These are phyloP conservation scores for Cinnamomum chago DNA, from an alignment of 164 flowering plant species.

Conservation along the genomic window DNA sequence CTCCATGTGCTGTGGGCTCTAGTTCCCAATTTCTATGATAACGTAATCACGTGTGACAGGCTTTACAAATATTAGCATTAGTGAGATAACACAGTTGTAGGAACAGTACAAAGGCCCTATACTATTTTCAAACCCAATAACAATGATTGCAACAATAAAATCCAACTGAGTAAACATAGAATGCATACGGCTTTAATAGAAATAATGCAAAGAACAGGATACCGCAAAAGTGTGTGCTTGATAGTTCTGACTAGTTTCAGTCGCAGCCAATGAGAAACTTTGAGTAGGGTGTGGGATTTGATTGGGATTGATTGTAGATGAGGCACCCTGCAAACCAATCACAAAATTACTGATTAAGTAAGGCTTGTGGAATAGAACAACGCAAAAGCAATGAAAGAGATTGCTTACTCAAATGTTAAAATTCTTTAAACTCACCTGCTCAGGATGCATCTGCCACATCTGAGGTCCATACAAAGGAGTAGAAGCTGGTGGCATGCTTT, in stretches of 20 bases:
- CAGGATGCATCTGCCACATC: conserved; percentile 38
- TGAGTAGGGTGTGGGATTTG: conserved; percentile 89
- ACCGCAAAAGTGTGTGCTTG: conserved; percentile 94
- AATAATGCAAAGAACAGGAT: conserved; percentile 8
- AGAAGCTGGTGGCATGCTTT: conserved; percentile 5
- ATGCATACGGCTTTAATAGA: background rate
- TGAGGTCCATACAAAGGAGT: conserved; percentile 23
- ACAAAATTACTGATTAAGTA: no score
- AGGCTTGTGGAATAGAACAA: no score
- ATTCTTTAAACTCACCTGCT: conserved; percentile 37
- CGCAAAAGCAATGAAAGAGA: no score
- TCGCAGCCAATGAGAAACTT: conserved; percentile 45
- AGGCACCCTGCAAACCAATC: conserved; percentile 27
- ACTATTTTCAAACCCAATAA: background rate
- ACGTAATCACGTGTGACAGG: conserved; percentile 87
- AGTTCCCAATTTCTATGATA: conserved; percentile 86
- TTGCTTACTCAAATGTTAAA: no score
- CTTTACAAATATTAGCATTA: conserved; percentile 34
- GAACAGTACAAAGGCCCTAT: background rate
- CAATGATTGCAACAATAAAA: background rate
- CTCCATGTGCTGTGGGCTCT: conserved; percentile 97
- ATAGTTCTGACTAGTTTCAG: conserved; percentile 80
- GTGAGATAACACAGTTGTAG: background rate
- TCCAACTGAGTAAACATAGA: no score
- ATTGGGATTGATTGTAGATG: conserved; percentile 86